Base-by-base conservation (phyloP, 441 rosid species). In the Populus hybrid region DNA sequence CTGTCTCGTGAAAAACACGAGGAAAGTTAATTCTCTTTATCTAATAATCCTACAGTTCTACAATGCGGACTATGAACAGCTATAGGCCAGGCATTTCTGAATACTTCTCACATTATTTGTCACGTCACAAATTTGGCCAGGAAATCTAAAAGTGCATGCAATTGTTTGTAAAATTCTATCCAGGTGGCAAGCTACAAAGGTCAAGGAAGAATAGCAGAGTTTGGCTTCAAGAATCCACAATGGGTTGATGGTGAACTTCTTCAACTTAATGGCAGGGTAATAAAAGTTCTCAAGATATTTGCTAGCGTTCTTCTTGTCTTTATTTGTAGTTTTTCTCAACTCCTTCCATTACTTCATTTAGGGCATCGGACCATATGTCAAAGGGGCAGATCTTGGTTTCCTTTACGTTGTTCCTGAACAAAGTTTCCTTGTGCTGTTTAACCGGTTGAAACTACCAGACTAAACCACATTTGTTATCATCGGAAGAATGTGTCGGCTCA, bases 221-320 rank as follows among this genome's bases (percentile, higher is more conserved):
- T 90, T 34, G 97, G 95, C 77, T 92, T 90, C 81, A 79, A 80
- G 73, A 93, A 93, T 79, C 97, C 98, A 20, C 86, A 81, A 79
- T 95, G 99, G 99, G 97, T 95, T 14, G 95, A 89, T 26, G 98
- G 99, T 20, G 93, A 90, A 86, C 94, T 95, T 77, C 87, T 93
- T 74, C 92, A 91, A 83, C 91, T 95, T 65, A 89, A 82, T 81
- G 99, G 99, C 82, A 91, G 89, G 97, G 98, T 95, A 86, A 83
- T 10, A 16, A 8, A 72, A 42, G n/a, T 79, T 18, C 61, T 69
- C 66, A 23, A 24, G 57, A 72, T 70, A 10, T 61, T 66, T 42
- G 12, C 57, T 16, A 21, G 23, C 54, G 24, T 57, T 70, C 32
- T 59, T 57, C 50, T 21, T 46, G 21, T 30, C 3, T 36, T 28